Base-by-base conservation (phyloP, 2,329 filamentous ascomycete genomes). In the Fusarium subtropicale region DNA sequence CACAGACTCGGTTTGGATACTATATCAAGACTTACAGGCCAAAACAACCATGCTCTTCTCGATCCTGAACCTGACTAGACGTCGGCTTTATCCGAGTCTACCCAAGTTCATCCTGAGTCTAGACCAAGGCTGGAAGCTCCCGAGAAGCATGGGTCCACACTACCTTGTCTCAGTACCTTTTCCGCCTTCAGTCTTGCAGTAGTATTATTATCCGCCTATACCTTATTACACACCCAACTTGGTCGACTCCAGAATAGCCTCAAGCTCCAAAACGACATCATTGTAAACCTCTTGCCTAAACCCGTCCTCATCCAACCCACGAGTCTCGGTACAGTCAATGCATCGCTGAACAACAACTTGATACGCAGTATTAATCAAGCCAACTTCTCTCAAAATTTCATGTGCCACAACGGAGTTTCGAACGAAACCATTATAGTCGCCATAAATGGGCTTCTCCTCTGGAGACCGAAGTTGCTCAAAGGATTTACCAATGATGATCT, bases 211-310 rank as follows among this genome's bases (percentile, higher is more conserved):
- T 24, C 33, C 18, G 24, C 3, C 13, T n/a, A 9, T 30, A 20
- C 3, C 3, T 18, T 18, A 46, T 26, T 51, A 38, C 15, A 28
- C 51, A 10, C 58, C 58, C 42, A 69, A 22, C 34, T 61, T 65
- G 7, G 53, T 68, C 7, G 45, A 47, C 5, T 65, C 52, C 3
- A 55, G 33, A 1, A 69, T 53, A 1, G 64, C 53, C 13, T 69
- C 66, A 22, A 69, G 36, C 12, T 61, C 56, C 56, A 67, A 52
- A 1, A 69, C 34, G 18, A 69, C 64, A 7, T 50, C 39, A 2
- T 61, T 42, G 3, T 61, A 68, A 1, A 68, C 66, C 3, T 18
- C 13, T 5, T 68, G 60, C 3, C 64, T 46, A 4, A 69, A 69
- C 6, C 1, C n/a, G 15, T 68, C 66, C 1, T 65, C 60, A 4